Percentiles rank a stretch among this genome's conserved stretches.
Evolutionary conservation across 352 stramenopile genomes (phyloP).

Genomic region (Phytophthora boehmeriae): DNA sequence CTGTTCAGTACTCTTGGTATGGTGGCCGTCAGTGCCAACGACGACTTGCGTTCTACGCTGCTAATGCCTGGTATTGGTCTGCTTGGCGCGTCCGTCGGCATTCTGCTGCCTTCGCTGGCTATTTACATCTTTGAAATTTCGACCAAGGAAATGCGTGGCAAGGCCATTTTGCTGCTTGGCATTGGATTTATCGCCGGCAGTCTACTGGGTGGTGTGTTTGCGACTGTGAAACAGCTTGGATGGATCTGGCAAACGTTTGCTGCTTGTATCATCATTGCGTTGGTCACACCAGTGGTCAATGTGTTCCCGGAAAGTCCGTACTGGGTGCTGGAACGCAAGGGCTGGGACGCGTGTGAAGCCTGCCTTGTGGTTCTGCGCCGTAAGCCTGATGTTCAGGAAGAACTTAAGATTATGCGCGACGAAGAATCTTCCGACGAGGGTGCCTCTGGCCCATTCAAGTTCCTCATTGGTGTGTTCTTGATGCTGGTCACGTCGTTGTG

Average conservation of each 20-base stretch:
- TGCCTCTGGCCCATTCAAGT: slow-evolving; percentile 60
- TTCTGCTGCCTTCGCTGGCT: slow-evolving; percentile 69
- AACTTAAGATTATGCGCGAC: slow-evolving; percentile 72
- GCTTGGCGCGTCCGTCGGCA: slow-evolving; percentile 61
- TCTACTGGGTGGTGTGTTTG: slow-evolving; percentile 60
- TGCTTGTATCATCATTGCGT: slow-evolving; percentile 63
- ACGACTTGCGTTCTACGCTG: slow-evolving; percentile 45
- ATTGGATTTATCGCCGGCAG: slow-evolving; percentile 67
- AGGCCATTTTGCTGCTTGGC: slow-evolving; percentile 68
- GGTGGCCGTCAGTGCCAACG: slow-evolving; percentile 64
- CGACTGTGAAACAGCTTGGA: slow-evolving; percentile 60
- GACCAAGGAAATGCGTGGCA: slow-evolving; percentile 76
- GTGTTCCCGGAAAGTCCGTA: slow-evolving; percentile 82
- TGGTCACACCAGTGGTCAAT: slow-evolving; percentile 73
- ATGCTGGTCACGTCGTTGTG: slow-evolving; percentile 72
- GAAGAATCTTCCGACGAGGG: slow-evolving; percentile 53
- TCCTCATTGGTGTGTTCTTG: slow-evolving; percentile 60
- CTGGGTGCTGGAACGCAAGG: slow-evolving; percentile 74
- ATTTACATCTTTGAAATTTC: slow-evolving; percentile 87
- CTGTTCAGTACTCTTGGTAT: slow-evolving; percentile 72
- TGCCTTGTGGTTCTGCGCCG: slow-evolving; percentile 69
- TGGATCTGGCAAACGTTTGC: slow-evolving; percentile 83
- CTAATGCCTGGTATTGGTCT: slow-evolving; percentile 65
- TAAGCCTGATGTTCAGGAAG: slow-evolving; percentile 68
- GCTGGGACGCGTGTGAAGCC: slow-evolving; percentile 70